phyloP scores from a whole-genome alignment of 768 basidiomycete genomes.

The Filobasidium wieringae region DNA sequence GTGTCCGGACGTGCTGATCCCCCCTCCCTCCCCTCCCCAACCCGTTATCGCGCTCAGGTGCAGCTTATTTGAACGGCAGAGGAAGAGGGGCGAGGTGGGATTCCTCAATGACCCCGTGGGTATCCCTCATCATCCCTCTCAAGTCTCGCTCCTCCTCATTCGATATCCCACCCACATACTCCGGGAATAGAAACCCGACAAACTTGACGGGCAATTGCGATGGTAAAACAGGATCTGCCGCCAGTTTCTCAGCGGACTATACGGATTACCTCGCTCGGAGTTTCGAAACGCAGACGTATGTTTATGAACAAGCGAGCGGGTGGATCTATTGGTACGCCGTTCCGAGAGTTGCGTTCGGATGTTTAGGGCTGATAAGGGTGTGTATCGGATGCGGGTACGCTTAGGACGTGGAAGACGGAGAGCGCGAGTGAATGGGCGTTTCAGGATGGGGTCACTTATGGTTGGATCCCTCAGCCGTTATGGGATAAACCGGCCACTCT shows the following conservation, averaged over 20 bases:
- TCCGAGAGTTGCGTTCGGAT: neutral
- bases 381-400: neutral
- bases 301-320: constrained; percentile 59
- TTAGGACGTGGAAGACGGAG: constrained; percentile 38
- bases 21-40: too few relatives aligned
- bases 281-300: constrained; percentile 66
- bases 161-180: neutral
- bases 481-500: constrained; percentile 21
- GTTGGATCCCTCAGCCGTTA: constrained; percentile 33
- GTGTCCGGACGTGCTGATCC: neutral
- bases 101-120: constrained; percentile 21
- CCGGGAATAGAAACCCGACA: constrained; percentile 34
- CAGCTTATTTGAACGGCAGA: constrained; percentile 68
- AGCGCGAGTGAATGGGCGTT: constrained; percentile 35
- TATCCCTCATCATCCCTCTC: neutral
- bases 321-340: constrained; percentile 51
- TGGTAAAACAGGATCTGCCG: constrained; percentile 54
- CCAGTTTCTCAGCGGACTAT: constrained; percentile 53
- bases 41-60: constrained; percentile 41
- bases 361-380: constrained; percentile 17
- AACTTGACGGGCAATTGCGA: constrained; percentile 59
- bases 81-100: constrained; percentile 60
- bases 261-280: constrained; percentile 46
- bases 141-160: neutral
- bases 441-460: constrained; percentile 29